phyloP scores from a whole-genome alignment of 345 rosid genomes.

The Euphorbia lathyris region DNA sequence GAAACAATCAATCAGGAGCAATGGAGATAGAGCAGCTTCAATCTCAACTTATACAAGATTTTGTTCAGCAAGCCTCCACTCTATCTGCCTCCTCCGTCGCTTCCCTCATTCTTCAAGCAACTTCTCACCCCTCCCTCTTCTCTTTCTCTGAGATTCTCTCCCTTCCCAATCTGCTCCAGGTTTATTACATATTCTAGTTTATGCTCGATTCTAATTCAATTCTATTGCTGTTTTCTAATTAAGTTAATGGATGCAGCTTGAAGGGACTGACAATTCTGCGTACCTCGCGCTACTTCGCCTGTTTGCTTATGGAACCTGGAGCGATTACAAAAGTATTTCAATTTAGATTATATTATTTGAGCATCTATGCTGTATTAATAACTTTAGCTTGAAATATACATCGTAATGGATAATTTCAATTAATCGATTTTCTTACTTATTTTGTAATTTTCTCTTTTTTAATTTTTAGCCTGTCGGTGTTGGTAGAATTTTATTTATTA shows the following conservation, averaged over 20 bases:
- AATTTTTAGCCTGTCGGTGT: background rate
- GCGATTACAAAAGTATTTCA: constrained; percentile 18
- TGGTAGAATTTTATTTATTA: background rate
- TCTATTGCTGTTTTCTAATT: background rate
- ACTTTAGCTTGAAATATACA: too few species aligned
- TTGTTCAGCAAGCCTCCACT: constrained; percentile 36
- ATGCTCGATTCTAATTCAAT: background rate
- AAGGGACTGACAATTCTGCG: constrained; percentile 15
- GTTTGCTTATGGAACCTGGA: constrained; percentile 20
- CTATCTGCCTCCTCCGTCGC: constrained; percentile 11
- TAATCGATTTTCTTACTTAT: background rate
- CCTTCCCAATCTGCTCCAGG: constrained; percentile 17
- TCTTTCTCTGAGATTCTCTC: constrained; percentile 25
- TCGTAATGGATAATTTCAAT: background rate
- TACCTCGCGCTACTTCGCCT: constrained; percentile 17
- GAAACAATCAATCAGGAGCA: background rate
- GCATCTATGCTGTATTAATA: background rate
- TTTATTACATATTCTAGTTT: background rate
- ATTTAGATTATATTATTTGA: background rate
- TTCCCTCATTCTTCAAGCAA: constrained; percentile 11
- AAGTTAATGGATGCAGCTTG: constrained; percentile 6
- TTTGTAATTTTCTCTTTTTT: background rate
- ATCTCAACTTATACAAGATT: constrained; percentile 32
- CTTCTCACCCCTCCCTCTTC: constrained; percentile 24
- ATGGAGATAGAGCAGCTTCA: constrained; percentile 49